phyloP scores from a whole-genome alignment of 2,329 filamentous ascomycete species.

The Emergomyces pasteurianus region DNA sequence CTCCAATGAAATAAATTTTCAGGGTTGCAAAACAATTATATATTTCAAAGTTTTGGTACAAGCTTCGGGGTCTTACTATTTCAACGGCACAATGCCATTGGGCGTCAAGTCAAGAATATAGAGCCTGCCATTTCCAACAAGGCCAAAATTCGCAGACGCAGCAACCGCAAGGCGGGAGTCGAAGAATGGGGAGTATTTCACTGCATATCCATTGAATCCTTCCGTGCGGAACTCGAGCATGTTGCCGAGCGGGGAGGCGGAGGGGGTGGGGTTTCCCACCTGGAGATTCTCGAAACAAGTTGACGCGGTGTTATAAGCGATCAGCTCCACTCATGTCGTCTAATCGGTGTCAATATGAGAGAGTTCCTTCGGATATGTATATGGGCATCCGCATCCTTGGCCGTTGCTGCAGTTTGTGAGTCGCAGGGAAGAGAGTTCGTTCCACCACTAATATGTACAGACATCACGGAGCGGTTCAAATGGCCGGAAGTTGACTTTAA shows the following conservation, averaged over 20 bases:
- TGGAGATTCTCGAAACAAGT: not conserved
- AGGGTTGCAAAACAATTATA: not conserved
- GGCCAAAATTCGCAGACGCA: conserved; percentile 85
- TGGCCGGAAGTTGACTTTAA: not conserved
- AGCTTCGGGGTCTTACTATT: conserved; percentile 47
- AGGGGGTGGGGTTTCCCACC: not conserved
- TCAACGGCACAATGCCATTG: conserved; percentile 71
- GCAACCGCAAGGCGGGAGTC: conserved; percentile 88
- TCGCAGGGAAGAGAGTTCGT: not conserved
- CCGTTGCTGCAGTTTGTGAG: not conserved
- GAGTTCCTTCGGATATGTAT: not conserved
- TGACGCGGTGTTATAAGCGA: not conserved
- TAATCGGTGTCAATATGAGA: not conserved
- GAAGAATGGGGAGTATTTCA: conserved; percentile 98
- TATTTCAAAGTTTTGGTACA: not conserved
- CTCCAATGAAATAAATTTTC: not conserved
- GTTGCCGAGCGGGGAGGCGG: conserved; percentile 14
- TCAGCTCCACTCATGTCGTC: not conserved
- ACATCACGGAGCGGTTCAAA: not conserved
- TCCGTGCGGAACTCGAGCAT: conserved; percentile 94
- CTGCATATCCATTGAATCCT: conserved; percentile 90
- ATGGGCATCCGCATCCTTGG: not conserved
- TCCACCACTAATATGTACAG: not conserved
- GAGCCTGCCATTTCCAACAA: conserved; percentile 87
- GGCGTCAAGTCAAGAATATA: conserved; percentile 75